phyloP scores from a whole-genome alignment of 1,139 yeast genomes.

The Nakaseomyces uthaithaninus region DNA sequence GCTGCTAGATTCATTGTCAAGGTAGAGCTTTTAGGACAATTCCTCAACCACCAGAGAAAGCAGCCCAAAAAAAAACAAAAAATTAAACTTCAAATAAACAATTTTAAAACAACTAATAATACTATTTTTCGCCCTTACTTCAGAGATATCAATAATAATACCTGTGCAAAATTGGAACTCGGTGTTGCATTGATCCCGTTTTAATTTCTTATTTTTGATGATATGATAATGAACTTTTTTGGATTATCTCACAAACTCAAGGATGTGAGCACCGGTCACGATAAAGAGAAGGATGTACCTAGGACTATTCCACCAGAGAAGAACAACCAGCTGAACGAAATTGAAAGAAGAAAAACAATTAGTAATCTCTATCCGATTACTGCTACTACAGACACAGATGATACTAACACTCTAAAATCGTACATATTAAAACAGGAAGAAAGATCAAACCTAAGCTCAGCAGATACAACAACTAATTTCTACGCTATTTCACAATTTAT shows the following conservation, averaged over 20 bases:
- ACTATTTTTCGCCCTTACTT: too few relatives aligned
- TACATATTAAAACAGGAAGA: constrained; percentile 20
- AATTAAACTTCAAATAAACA: too few relatives aligned
- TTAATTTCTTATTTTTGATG: background rate
- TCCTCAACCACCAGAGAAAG: too few relatives aligned
- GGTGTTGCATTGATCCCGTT: background rate
- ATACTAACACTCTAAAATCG: constrained; percentile 11
- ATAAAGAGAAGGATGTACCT: background rate
- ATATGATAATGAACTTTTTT: constrained; percentile 4
- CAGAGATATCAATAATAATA: too few relatives aligned
- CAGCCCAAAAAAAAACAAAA: too few relatives aligned
- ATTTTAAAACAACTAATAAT: too few relatives aligned
- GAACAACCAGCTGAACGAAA: background rate
- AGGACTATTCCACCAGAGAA: background rate
- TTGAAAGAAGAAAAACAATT: constrained; percentile 3
- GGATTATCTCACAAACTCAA: background rate
- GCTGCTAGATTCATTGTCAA: too few relatives aligned
- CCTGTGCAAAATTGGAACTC: too few relatives aligned
- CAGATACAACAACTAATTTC: constrained; percentile 22
- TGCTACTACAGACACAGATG: constrained; percentile 4
- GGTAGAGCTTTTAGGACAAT: too few relatives aligned
- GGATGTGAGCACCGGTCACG: background rate
- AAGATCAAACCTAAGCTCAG: constrained; percentile 14
- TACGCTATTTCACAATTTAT: constrained; percentile 26
- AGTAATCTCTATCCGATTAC: constrained; percentile 2